Conservation (phyloP, 345 rosid genomes). For the Clarkia xantiana region DNA sequence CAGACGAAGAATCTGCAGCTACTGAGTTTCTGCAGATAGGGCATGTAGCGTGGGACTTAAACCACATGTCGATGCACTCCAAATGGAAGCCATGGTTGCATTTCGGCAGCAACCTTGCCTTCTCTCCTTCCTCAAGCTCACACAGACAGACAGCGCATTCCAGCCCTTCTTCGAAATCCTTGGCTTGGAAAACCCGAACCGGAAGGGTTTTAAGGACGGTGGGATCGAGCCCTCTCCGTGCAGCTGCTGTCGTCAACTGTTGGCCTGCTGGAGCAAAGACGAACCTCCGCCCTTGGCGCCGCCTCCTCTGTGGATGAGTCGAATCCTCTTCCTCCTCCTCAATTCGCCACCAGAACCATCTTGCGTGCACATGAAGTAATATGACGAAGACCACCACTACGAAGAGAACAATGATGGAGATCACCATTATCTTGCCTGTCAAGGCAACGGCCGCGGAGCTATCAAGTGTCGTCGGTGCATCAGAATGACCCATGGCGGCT, state of each 20-base stretch:
- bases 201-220: slow-evolving; percentile 47
- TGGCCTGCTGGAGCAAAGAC: slow-evolving; percentile 49
- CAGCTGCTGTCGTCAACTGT: slow-evolving; percentile 19
- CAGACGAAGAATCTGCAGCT: not conserved
- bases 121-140: slow-evolving; percentile 22
- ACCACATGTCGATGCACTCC: slow-evolving; percentile 44
- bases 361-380: slow-evolving; percentile 71
- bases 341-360: slow-evolving; percentile 75
- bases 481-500: slow-evolving; percentile 28
- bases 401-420: slow-evolving; percentile 46
- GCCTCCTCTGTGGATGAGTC: slow-evolving; percentile 16
- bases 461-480: slow-evolving; percentile 11
- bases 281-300: slow-evolving; percentile 39
- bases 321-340: slow-evolving; percentile 32
- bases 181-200: slow-evolving; percentile 25
- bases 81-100: slow-evolving; percentile 45
- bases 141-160: slow-evolving; percentile 43
- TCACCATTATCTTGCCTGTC: slow-evolving; percentile 61
- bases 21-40: slow-evolving; percentile 32
- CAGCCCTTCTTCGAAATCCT: slow-evolving; percentile 46
- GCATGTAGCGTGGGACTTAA: slow-evolving; percentile 33
- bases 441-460: slow-evolving; percentile 27
- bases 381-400: slow-evolving; percentile 43
- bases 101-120: slow-evolving; percentile 23
- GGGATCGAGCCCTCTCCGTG: slow-evolving; percentile 39